These are phyloP conservation scores for Hericium alpestre DNA, from an alignment of 768 basidiomycete genomes.

Conservation along the genomic window DNA sequence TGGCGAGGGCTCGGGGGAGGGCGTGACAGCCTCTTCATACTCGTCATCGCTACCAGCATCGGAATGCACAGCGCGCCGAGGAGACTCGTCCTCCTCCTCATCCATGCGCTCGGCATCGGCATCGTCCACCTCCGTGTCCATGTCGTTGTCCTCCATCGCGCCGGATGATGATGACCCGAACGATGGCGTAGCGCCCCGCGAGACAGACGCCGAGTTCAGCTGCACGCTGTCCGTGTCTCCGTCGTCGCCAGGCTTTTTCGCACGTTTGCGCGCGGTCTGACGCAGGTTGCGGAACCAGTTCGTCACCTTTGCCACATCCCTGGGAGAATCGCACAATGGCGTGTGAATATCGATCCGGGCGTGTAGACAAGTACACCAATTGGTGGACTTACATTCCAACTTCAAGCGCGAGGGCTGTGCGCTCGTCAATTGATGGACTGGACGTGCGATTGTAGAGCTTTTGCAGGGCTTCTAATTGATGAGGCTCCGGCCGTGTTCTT, in stretches of 20 bases:
- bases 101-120: slow-evolving; percentile 29
- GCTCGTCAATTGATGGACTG: slow-evolving; percentile 73
- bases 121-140: slow-evolving; percentile 23
- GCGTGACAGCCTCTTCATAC: slow-evolving; percentile 64
- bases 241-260: slow-evolving; percentile 40
- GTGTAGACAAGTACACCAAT: slow-evolving; percentile 23
- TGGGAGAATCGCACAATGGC: slow-evolving; percentile 17
- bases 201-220: slow-evolving; percentile 32
- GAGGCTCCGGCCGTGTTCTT: slow-evolving; percentile 69
- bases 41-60: slow-evolving; percentile 31
- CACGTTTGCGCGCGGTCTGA: slow-evolving; percentile 68
- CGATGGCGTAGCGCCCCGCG: slow-evolving; percentile 44
- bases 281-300: slow-evolving; percentile 85
- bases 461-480: slow-evolving; percentile 68
- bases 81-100: slow-evolving; percentile 8
- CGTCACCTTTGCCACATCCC: slow-evolving; percentile 75
- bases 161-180: slow-evolving; percentile 44
- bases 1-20: slow-evolving; percentile 45
- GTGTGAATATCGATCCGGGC: neutral
- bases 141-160: slow-evolving; percentile 21
- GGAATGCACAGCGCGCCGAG: slow-evolving; percentile 6
- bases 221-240: slow-evolving; percentile 22
- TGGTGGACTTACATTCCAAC: slow-evolving; percentile 47
- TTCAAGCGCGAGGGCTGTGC: slow-evolving; percentile 59
- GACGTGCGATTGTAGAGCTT: slow-evolving; percentile 55